Evolutionary conservation across 352 stramenopile genomes (phyloP).

Genomic region (Phytophthora cactorum): DNA sequence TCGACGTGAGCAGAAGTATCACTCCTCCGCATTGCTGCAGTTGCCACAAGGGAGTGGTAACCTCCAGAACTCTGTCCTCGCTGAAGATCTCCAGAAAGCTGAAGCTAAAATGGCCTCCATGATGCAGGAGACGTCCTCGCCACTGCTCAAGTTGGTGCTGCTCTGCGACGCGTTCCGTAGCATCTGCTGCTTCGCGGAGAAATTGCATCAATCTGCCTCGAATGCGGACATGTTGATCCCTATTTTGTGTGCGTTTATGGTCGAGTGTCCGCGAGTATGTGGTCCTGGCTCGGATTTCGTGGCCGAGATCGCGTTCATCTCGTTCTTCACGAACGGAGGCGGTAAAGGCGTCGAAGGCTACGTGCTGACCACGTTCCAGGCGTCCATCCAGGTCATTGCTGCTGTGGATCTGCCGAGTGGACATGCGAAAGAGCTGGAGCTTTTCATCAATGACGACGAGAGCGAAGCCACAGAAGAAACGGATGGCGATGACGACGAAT

Average conservation of each 20-base stretch:
- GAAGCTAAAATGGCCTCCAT: slow-evolving; percentile 51
- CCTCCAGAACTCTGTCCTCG: slow-evolving; percentile 20
- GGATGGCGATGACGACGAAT: slow-evolving; percentile 53
- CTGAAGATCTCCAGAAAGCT: slow-evolving; percentile 49
- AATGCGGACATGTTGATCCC: slow-evolving; percentile 80
- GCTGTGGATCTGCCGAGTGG: slow-evolving; percentile 64
- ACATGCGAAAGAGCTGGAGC: slow-evolving; percentile 59
- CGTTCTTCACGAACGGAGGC: slow-evolving; percentile 77
- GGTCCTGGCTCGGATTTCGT: slow-evolving; percentile 50
- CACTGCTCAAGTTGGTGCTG: slow-evolving; percentile 68
- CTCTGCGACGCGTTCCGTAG: slow-evolving; percentile 63
- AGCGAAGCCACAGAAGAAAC: slow-evolving; percentile 31
- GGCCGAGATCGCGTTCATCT: slow-evolving; percentile 76
- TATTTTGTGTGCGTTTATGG: slow-evolving; percentile 66
- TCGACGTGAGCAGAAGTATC: slow-evolving; percentile 52
- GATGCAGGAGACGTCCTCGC: slow-evolving; percentile 55
- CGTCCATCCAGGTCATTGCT: slow-evolving; percentile 69
- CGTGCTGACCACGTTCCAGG: slow-evolving; percentile 79
- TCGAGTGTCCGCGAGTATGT: slow-evolving; percentile 45
- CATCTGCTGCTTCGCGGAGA: slow-evolving; percentile 74
- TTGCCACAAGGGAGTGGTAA: slow-evolving; percentile 12
- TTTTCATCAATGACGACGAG: slow-evolving; percentile 53
- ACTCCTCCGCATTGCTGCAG: slow-evolving; percentile 32
- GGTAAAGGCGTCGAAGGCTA: slow-evolving; percentile 82
- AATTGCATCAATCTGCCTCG: slow-evolving; percentile 61